phyloP scores from a whole-genome alignment of 768 basidiomycete species.

The Tephrocybe rancida region DNA sequence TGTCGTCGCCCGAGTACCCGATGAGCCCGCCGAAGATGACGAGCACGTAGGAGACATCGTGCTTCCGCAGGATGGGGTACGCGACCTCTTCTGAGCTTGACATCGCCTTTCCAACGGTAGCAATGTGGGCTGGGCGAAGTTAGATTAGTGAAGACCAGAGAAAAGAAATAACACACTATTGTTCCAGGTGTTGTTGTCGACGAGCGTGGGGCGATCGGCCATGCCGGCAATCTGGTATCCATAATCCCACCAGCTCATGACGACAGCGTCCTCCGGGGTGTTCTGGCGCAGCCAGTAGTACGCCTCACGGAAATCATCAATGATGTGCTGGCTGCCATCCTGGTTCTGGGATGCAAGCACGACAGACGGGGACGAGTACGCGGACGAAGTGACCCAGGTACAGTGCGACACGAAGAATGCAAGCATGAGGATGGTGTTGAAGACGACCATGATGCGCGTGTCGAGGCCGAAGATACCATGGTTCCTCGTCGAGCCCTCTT shows the following conservation, averaged over 20 bases:
- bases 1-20: slow-evolving; percentile 97
- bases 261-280: slow-evolving; percentile 87
- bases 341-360: slow-evolving; percentile 79
- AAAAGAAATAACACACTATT: slow-evolving; percentile 69
- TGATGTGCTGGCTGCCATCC: slow-evolving; percentile 92
- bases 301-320: slow-evolving; percentile 99
- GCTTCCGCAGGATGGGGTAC: slow-evolving; percentile 95
- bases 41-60: slow-evolving; percentile 96
- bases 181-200: slow-evolving; percentile 99
- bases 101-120: slow-evolving; percentile 99
- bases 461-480: slow-evolving; percentile 86
- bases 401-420: slow-evolving; percentile 94
- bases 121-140: slow-evolving; percentile 77
- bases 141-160: slow-evolving; percentile 7
- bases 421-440: slow-evolving; percentile 78
- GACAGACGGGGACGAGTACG: slow-evolving; percentile 98
- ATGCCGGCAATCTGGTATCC: slow-evolving; percentile 99
- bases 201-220: slow-evolving; percentile 94
- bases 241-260: slow-evolving; percentile 99
- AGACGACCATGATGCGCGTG: slow-evolving; percentile 72
- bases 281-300: slow-evolving; percentile 99
- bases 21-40: slow-evolving; percentile 96
- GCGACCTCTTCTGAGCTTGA: slow-evolving; percentile 91
- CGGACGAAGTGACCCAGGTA: slow-evolving; percentile 93
- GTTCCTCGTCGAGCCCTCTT: slow-evolving; percentile 33